phyloP scores from a whole-genome alignment of 495 filamentous ascomycete species.

The Daldinia grandis region DNA sequence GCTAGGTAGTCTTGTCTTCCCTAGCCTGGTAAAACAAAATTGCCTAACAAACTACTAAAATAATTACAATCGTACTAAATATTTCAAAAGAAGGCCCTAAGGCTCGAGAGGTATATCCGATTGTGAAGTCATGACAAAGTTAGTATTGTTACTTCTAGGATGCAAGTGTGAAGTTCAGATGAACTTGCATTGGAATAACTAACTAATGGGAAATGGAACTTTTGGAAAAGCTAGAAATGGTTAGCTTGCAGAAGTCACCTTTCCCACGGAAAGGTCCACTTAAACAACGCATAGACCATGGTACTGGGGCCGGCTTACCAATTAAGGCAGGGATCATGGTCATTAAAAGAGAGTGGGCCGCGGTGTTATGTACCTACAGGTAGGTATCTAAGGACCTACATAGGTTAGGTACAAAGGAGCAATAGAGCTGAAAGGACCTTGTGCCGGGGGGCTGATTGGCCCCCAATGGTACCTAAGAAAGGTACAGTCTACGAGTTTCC shows the following conservation, averaged over 20 bases:
- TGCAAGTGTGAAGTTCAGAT: no score
- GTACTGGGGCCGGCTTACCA: slow-evolving; percentile 1
- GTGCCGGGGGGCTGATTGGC: background rate
- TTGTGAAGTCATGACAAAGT: no score
- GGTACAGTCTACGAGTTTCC: no score
- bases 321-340: background rate
- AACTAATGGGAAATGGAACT: background rate
- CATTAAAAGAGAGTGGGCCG: background rate
- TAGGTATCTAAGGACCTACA: no score
- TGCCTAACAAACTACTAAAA: no score
- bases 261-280: slow-evolving; percentile 42
- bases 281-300: slow-evolving; percentile 70
- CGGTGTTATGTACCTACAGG: no score
- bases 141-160: no score
- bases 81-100: no score
- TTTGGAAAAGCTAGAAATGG: background rate
- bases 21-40: no score
- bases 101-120: no score
- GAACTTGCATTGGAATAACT: background rate
- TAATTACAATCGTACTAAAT: no score
- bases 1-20: no score
- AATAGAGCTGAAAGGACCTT: background rate
- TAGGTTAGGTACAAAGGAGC: background rate
- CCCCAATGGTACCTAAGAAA: background rate
- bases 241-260: background rate